phyloP scores from a whole-genome alignment of 2,329 filamentous ascomycete genomes.

The Arthrobotrys sinensis region DNA sequence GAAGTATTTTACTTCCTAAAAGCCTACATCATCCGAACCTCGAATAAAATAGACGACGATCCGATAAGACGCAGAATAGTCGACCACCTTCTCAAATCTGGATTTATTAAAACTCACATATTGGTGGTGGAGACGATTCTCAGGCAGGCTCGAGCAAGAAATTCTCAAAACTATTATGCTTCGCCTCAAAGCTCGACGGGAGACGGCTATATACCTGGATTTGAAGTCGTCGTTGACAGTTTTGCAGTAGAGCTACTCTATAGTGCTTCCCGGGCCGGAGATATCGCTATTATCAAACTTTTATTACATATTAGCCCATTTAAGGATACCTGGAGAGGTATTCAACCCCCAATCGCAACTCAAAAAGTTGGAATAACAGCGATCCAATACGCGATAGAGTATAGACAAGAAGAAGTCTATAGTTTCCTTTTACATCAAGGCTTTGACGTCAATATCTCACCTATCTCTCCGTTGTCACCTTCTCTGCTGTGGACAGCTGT shows the following conservation, averaged over 20 bases:
- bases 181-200: background rate
- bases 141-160: background rate
- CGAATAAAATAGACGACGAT: slow-evolving; percentile 6
- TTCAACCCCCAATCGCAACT: background rate
- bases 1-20: slow-evolving; percentile 3
- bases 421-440: slow-evolving; percentile 5
- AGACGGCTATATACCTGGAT: background rate
- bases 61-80: background rate
- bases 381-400: slow-evolving; percentile 21
- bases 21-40: slow-evolving; percentile 19
- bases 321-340: background rate
- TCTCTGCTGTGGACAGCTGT: slow-evolving; percentile 26
- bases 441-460: slow-evolving; percentile 8
- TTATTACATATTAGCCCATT: background rate
- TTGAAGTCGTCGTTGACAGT: background rate
- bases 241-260: slow-evolving; percentile 1
- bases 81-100: background rate
- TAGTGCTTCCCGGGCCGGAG: slow-evolving; percentile 1
- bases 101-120: slow-evolving; percentile 2
- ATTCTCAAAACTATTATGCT: background rate
- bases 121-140: slow-evolving; percentile 1
- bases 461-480: slow-evolving; percentile 16
- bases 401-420: background rate
- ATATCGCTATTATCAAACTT: background rate
- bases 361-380: slow-evolving; percentile 9